Evolutionary conservation across 345 rosid species (phyloP), one percentile per base, ranked within the genome.

Genomic region (Populus ilicifolia): DNA sequence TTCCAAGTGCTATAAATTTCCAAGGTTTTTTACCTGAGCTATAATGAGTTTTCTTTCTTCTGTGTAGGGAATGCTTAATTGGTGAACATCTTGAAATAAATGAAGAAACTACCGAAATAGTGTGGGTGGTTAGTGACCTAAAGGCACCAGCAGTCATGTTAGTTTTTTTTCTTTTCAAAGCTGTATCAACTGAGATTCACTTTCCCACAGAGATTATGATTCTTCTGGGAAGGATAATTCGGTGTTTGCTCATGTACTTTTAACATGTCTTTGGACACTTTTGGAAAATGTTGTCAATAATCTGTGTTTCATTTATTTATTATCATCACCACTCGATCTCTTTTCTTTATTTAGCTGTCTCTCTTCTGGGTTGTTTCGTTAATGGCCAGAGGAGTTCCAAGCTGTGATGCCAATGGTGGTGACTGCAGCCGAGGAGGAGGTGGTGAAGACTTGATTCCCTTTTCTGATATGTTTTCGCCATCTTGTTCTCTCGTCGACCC

Each of bases 251-350:
- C 17, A 23, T 67, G 65, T 59, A 7, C 59, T 38, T 74, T 48
- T 2, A 17, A 54, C 38, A 41, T 69, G 43, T 69, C 16, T 35
- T 21, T 16, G 9, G 56, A n/a, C 5, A 54, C 36, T 39, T 67
- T 21, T 29, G 36, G 39, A 48, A 67, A 48, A 70, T 70, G 50
- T 27, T 69, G 82, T 80, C 69, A 70, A 75, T 75, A 61, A 43
- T 41, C 70, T 54, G 33, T 61, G 16, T 70, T 72, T 67, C 43
- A 38, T 52, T 52, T 52, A 18, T 18, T 18, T 1, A 8, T 46
- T 46, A 13, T 46, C 59, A 3, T 46, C 59, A 52, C 2, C 20
- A 20, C n/a, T 7, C 36, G 36, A 8, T 18, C n/a, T 52, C 59
- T 52, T 52, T 52, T 6, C 59, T 52, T 52, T 52, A 20, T 52